Evolutionary conservation across 2,329 filamentous ascomycete species (phyloP).

Genomic region (Venturia pyrina): DNA sequence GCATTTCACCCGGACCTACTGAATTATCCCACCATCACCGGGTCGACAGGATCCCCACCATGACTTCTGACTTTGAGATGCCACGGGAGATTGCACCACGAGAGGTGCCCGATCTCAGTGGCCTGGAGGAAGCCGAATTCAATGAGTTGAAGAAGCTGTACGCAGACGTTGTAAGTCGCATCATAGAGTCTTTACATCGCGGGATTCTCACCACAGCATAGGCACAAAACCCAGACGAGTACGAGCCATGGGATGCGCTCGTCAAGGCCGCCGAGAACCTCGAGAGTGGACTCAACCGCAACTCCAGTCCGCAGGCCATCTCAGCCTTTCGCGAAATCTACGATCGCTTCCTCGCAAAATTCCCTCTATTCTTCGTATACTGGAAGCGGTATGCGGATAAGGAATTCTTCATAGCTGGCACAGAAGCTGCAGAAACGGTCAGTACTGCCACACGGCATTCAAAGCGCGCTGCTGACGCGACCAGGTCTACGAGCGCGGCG

Average conservation of each 20-base stretch:
- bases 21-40: not conserved
- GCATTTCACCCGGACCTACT: not conserved
- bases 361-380: slow-evolving; percentile 91
- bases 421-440: slow-evolving; percentile 95
- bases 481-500: slow-evolving; percentile 88
- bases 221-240: slow-evolving; percentile 72
- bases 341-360: slow-evolving; percentile 88
- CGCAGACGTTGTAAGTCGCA: slow-evolving; percentile 59
- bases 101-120: slow-evolving; percentile 7
- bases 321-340: slow-evolving; percentile 78
- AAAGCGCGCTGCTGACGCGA: slow-evolving; percentile 19
- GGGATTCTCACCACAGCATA: slow-evolving; percentile 21
- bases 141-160: slow-evolving; percentile 71
- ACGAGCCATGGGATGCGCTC: slow-evolving; percentile 90
- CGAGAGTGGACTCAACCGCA: slow-evolving; percentile 89
- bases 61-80: slow-evolving; percentile 7
- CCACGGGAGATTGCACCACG: slow-evolving; percentile 2
- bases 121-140: slow-evolving; percentile 59
- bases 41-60: not conserved
- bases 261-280: slow-evolving; percentile 72
- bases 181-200: slow-evolving; percentile 10
- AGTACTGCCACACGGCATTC: slow-evolving; percentile 19
- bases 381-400: slow-evolving; percentile 99
- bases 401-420: slow-evolving; percentile 93
- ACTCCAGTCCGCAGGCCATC: slow-evolving; percentile 90